Evolutionary conservation across 768 basidiomycete species (phyloP).

Genomic region (Termitomyces bulborhizus): DNA sequence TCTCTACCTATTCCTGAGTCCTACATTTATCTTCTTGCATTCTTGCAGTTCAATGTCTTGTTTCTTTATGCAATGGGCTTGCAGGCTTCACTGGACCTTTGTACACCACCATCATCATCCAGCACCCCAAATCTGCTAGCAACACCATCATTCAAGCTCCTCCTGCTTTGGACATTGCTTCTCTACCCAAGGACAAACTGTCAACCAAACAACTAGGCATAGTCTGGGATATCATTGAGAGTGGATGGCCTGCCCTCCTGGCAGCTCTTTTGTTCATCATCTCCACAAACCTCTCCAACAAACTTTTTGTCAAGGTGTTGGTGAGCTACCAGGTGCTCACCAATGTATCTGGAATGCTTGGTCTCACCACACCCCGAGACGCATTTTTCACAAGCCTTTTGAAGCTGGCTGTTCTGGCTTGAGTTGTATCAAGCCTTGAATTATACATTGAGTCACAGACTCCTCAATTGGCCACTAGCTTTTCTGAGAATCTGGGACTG

Average conservation of each 20-base stretch:
- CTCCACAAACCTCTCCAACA: slow-evolving; percentile 85
- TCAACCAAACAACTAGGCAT: slow-evolving; percentile 53
- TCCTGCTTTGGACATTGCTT: slow-evolving; percentile 58
- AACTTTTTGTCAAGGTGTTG: slow-evolving; percentile 84
- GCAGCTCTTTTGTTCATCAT: slow-evolving; percentile 88
- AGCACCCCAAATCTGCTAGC: slow-evolving; percentile 56
- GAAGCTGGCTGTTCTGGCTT: slow-evolving; percentile 88
- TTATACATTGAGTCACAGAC: slow-evolving; percentile 43
- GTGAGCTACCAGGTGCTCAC: slow-evolving; percentile 79
- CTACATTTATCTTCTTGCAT: slow-evolving; percentile 88
- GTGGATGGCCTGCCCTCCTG: slow-evolving; percentile 89
- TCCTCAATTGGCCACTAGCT: slow-evolving; percentile 49
- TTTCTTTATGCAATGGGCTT: slow-evolving; percentile 83
- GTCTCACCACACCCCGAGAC: slow-evolving; percentile 80
- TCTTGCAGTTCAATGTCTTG: slow-evolving; percentile 86
- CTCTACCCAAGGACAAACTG: slow-evolving; percentile 43
- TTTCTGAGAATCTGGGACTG: slow-evolving; percentile 68
- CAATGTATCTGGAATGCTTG: slow-evolving; percentile 86
- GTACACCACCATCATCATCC: slow-evolving; percentile 66
- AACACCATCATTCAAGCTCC: slow-evolving; percentile 66
- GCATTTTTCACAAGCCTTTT: slow-evolving; percentile 87
- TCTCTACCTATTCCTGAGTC: slow-evolving; percentile 89
- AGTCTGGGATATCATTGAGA: slow-evolving; percentile 74
- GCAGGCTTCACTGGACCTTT: slow-evolving; percentile 67
- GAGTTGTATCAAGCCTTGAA: slow-evolving; percentile 83